A percentile compares a stretch with the other conserved stretches of the same genome.
These are phyloP conservation scores for Knufia fluminis DNA, from an alignment of 2,329 filamentous ascomycete genomes.

Conservation along the genomic window DNA sequence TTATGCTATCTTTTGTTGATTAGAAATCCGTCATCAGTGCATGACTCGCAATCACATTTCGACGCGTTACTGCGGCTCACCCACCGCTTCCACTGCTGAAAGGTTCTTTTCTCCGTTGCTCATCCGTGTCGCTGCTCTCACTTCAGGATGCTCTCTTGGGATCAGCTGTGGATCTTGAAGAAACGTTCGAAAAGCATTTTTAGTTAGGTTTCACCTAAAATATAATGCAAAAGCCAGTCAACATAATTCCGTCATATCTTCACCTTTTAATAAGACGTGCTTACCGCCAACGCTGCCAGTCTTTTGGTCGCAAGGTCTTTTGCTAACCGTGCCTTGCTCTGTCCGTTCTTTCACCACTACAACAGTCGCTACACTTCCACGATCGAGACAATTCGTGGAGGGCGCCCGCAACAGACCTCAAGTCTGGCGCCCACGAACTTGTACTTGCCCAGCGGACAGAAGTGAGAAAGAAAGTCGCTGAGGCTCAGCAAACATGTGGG, in stretches of 20 bases:
- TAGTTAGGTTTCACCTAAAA: not conserved
- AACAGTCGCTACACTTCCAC: too few relatives aligned
- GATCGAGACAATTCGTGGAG: too few relatives aligned
- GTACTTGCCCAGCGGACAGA: not conserved
- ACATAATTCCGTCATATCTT: not conserved
- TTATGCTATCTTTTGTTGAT: conserved; percentile 1
- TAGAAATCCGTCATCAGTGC: not conserved
- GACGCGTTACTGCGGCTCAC: not conserved
- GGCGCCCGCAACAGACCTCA: too few relatives aligned
- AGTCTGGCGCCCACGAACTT: too few relatives aligned
- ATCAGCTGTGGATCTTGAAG: not conserved
- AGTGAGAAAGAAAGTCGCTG: not conserved
- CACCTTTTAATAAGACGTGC: not conserved
- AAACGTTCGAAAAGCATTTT: not conserved
- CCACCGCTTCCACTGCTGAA: not conserved
- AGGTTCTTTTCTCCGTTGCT: not conserved
- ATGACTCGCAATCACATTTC: not conserved
- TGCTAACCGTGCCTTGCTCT: too few relatives aligned
- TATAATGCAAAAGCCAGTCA: not conserved
- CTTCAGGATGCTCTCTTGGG: not conserved
- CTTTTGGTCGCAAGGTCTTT: not conserved
- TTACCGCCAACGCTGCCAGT: not conserved
- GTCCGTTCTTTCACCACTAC: too few relatives aligned
- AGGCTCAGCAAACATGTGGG: not conserved
- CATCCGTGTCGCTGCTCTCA: not conserved